These are phyloP conservation scores for Leptographium lundbergii DNA, from an alignment of 2,329 filamentous ascomycete genomes.

Conservation along the genomic window DNA sequence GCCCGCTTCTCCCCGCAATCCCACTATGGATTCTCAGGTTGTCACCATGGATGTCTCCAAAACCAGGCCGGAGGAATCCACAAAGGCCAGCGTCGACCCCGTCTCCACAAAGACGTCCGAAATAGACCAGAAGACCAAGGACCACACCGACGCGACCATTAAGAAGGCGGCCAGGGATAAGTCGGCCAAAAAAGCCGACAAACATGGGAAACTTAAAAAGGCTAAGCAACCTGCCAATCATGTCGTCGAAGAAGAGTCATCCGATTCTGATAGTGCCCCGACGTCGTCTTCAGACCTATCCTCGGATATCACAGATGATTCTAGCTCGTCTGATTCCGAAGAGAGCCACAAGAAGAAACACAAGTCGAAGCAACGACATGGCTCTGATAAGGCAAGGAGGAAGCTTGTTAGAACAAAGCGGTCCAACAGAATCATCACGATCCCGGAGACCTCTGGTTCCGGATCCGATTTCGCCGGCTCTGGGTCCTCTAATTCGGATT, in stretches of 20 bases:
- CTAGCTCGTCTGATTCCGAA: conserved; percentile 13
- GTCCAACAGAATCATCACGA: conserved; percentile 15
- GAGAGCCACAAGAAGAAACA: conserved; percentile 16
- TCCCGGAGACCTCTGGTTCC: conserved; percentile 9
- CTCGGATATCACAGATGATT: conserved; percentile 8
- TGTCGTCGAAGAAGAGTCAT: conserved; percentile 5
- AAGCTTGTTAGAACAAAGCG: conserved; percentile 13
- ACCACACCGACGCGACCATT: conserved; percentile 10
- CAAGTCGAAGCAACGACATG: conserved; percentile 18
- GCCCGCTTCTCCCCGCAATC: neutral
- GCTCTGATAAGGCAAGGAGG: conserved; percentile 18
- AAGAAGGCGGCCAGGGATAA: conserved; percentile 12
- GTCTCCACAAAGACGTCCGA: conserved; percentile 11
- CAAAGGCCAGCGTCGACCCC: conserved; percentile 13
- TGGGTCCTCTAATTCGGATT: conserved; percentile 11
- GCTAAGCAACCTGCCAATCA: conserved; percentile 14
- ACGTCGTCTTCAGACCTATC: conserved; percentile 16
- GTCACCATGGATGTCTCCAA: conserved; percentile 11
- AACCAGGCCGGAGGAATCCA: conserved; percentile 13
- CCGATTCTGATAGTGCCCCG: conserved; percentile 9
- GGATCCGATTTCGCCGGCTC: conserved; percentile 4
- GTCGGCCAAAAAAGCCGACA: conserved; percentile 15
- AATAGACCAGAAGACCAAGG: conserved; percentile 13
- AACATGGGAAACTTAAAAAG: conserved; percentile 19
- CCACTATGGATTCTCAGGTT: conserved; percentile 14